These are phyloP conservation scores for Nymphaea thermarum DNA, from an alignment of 164 flowering plant species.

Conservation along the genomic window DNA sequence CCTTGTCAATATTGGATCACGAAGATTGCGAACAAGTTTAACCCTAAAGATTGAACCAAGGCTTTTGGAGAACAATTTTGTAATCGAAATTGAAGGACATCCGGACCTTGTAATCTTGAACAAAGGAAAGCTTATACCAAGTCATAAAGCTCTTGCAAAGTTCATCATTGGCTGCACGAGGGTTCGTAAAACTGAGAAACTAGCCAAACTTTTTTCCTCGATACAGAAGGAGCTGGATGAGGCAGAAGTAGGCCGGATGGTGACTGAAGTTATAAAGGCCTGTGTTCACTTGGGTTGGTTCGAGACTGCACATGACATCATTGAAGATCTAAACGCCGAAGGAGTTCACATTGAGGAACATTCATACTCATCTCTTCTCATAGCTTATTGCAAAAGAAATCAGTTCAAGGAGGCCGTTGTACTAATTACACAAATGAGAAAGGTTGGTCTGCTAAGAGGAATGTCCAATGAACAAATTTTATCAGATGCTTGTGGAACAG, in stretches of 20 bases:
- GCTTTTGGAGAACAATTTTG: slow-evolving; percentile 31
- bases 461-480: slow-evolving; percentile 19
- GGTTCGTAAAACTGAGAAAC: slow-evolving; percentile 25
- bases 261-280: slow-evolving; percentile 41
- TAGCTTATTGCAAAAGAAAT: slow-evolving; percentile 37
- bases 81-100: slow-evolving; percentile 19
- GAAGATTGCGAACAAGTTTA: slow-evolving; percentile 36
- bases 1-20: slow-evolving; percentile 50
- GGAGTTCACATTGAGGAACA: slow-evolving; percentile 15
- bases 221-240: slow-evolving; percentile 21
- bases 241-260: slow-evolving; percentile 16
- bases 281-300: slow-evolving; percentile 64
- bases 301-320: slow-evolving; percentile 72
- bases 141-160: slow-evolving; percentile 49
- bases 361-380: slow-evolving; percentile 34
- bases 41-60: slow-evolving; percentile 42
- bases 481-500: slow-evolving; percentile 13
- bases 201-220: slow-evolving; percentile 42
- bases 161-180: slow-evolving; percentile 34
- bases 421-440: slow-evolving; percentile 48
- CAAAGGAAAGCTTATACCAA: slow-evolving; percentile 42
- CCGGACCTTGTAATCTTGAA: slow-evolving; percentile 24
- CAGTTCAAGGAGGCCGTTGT: slow-evolving; percentile 47
- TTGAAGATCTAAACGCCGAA: slow-evolving; percentile 60
- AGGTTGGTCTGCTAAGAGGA: slow-evolving; percentile 18